Conservation (phyloP, 2,329 filamentous ascomycete genomes). For the Ophiostoma tasmaniense region DNA sequence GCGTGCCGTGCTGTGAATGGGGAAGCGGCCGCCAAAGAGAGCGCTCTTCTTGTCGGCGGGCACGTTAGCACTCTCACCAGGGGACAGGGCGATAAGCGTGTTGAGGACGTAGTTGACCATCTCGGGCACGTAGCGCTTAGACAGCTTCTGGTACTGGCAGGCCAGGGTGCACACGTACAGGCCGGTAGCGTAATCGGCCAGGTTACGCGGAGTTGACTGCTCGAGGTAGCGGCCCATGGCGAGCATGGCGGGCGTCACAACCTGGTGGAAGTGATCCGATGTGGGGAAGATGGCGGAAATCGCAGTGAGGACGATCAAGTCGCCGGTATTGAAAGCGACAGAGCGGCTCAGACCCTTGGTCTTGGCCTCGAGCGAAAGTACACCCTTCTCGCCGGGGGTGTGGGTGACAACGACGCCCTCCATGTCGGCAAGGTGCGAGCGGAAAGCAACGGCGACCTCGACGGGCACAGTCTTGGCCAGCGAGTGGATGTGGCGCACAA, state of each 20-base stretch:
- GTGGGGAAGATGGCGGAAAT: constrained; percentile 83
- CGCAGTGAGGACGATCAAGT: constrained; percentile 75
- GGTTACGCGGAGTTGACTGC: constrained; percentile 57
- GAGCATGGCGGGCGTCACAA: constrained; percentile 82
- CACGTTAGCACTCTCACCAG: constrained; percentile 24
- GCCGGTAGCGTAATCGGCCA: constrained; percentile 63
- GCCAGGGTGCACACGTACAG: constrained; percentile 71
- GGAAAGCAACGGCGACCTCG: constrained; percentile 69
- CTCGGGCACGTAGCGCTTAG: constrained; percentile 86
- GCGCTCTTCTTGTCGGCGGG: neutral
- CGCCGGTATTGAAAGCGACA: constrained; percentile 52
- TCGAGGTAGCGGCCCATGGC: constrained; percentile 77
- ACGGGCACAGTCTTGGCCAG: constrained; percentile 77
- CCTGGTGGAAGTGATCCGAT: constrained; percentile 93
- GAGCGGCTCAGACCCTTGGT: constrained; percentile 32
- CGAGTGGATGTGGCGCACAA: constrained; percentile 87
- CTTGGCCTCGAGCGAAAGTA: neutral
- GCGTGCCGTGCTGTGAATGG: constrained; percentile 8
- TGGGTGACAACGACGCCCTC: constrained; percentile 21
- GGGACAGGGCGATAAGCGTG: constrained; percentile 60
- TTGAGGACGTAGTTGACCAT: constrained; percentile 73
- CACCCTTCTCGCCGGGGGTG: neutral
- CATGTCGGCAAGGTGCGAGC: constrained; percentile 58
- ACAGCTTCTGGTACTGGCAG: constrained; percentile 72
- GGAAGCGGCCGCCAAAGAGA: constrained; percentile 11